A percentile compares a stretch with the other conserved stretches of the same genome.
Evolutionary conservation across 1,284 basidiomycete species (phyloP).

Genomic region (Fomes fomentarius): DNA sequence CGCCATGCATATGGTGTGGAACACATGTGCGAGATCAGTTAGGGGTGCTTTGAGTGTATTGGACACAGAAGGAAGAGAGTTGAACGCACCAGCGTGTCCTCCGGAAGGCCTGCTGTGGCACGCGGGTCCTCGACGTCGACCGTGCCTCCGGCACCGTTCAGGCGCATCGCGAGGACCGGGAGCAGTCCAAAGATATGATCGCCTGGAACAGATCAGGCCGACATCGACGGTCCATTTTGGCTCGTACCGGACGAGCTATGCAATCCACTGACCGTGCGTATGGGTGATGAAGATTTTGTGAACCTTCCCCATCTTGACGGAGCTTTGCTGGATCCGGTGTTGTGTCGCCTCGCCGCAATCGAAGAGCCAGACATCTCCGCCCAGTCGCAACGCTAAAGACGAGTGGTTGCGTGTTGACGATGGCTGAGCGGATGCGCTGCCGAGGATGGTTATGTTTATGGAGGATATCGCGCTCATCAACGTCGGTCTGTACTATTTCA

Average conservation of each 20-base stretch:
- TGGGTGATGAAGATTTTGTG: slow-evolving; percentile 92
- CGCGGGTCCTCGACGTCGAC: slow-evolving; percentile 67
- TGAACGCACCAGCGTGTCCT: slow-evolving; percentile 21
- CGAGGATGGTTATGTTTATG: slow-evolving; percentile 70
- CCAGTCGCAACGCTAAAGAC: slow-evolving; percentile 63
- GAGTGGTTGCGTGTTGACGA: slow-evolving; percentile 79
- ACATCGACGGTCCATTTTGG: neutral
- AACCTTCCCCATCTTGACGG: slow-evolving; percentile 78
- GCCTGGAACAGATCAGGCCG: slow-evolving; percentile 46
- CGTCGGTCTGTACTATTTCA: neutral
- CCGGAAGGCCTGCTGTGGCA: slow-evolving; percentile 8
- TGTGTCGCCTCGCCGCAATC: slow-evolving; percentile 94
- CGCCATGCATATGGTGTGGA: too few relatives aligned
- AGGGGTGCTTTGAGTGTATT: neutral
- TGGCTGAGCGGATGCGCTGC: slow-evolving; percentile 78
- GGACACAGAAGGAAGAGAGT: neutral
- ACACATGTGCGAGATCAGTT: neutral
- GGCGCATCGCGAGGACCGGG: slow-evolving; percentile 67
- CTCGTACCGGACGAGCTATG: neutral
- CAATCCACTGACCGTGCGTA: slow-evolving; percentile 78
- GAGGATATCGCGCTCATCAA: slow-evolving; percentile 34
- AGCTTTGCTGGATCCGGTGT: slow-evolving; percentile 73
- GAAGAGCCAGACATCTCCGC: slow-evolving; percentile 79
- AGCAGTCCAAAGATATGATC: slow-evolving; percentile 87
- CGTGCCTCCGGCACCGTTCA: slow-evolving; percentile 74